Conservation (phyloP, 2,329 filamentous ascomycete species). For the Cercospora citrullina region DNA sequence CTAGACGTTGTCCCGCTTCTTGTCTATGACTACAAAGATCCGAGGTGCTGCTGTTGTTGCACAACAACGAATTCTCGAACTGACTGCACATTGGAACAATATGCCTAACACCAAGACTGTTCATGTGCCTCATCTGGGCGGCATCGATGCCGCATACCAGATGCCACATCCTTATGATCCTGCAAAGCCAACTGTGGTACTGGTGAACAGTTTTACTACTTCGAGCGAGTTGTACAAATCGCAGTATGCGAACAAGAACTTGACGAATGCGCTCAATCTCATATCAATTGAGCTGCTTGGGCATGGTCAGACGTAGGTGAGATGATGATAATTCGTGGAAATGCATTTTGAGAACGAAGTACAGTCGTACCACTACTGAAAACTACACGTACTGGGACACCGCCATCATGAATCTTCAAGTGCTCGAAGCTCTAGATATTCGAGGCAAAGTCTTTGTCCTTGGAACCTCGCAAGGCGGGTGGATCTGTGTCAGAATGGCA, state of each 20-base stretch:
- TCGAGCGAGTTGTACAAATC: slow-evolving; percentile 45
- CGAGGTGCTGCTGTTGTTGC: slow-evolving; percentile 5
- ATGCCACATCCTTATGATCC: slow-evolving; percentile 41
- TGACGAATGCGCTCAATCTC: slow-evolving; percentile 47
- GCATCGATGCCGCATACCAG: slow-evolving; percentile 52
- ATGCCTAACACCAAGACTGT: slow-evolving; percentile 44
- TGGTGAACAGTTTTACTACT: slow-evolving; percentile 56
- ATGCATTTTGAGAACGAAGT: background rate
- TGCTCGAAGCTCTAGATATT: slow-evolving; percentile 45
- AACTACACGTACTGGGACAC: slow-evolving; percentile 59
- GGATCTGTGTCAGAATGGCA: slow-evolving; percentile 55
- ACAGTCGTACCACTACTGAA: slow-evolving; percentile 41
- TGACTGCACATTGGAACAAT: slow-evolving; percentile 14
- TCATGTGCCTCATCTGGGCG: slow-evolving; percentile 52
- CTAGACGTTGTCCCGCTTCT: background rate
- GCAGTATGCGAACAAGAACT: slow-evolving; percentile 34
- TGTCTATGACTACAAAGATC: slow-evolving; percentile 6
- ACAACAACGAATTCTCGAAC: slow-evolving; percentile 3
- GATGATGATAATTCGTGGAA: background rate
- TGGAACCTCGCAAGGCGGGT: slow-evolving; percentile 57
- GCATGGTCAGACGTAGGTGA: slow-evolving; percentile 49
- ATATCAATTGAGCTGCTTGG: slow-evolving; percentile 57
- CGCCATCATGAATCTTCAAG: slow-evolving; percentile 41
- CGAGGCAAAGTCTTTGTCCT: slow-evolving; percentile 48
- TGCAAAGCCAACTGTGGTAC: slow-evolving; percentile 52